phyloP scores from a whole-genome alignment of 495 filamentous ascomycete species.

The Xylaria telfairii region DNA sequence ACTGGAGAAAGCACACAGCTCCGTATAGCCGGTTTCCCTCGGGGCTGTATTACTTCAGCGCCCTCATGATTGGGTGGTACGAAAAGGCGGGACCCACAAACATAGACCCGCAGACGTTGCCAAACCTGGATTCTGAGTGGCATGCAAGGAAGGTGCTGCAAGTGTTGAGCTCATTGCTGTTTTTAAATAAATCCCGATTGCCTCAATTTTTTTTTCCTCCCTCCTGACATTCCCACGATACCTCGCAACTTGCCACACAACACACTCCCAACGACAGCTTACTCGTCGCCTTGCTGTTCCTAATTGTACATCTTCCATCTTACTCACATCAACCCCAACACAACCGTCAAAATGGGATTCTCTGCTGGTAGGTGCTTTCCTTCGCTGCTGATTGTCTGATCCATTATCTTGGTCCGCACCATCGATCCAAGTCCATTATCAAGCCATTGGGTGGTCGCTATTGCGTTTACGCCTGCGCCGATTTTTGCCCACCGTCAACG shows the following conservation, averaged over 20 bases:
- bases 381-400: background rate
- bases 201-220: constrained; percentile 41
- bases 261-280: constrained; percentile 43
- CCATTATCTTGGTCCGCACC: constrained; percentile 17
- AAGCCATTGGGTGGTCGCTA: constrained; percentile 38
- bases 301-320: constrained; percentile 28
- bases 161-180: constrained; percentile 42
- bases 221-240: constrained; percentile 31
- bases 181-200: constrained; percentile 46
- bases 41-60: constrained; percentile 39
- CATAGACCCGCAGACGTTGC: constrained; percentile 13
- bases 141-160: constrained; percentile 33
- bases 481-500: background rate
- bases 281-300: constrained; percentile 30
- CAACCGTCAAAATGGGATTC: constrained; percentile 52
- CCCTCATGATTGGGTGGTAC: constrained; percentile 41
- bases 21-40: constrained; percentile 35
- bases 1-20: constrained; percentile 13
- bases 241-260: constrained; percentile 56
- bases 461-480: background rate
- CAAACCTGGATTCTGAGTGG: constrained; percentile 41
- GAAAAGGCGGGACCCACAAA: constrained; percentile 29
- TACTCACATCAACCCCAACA: constrained; percentile 14
- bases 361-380: constrained; percentile 45
- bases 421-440: constrained; percentile 24